Evolutionary conservation across 768 basidiomycete species (phyloP).

Genomic region (Boletus reticuloceps): DNA sequence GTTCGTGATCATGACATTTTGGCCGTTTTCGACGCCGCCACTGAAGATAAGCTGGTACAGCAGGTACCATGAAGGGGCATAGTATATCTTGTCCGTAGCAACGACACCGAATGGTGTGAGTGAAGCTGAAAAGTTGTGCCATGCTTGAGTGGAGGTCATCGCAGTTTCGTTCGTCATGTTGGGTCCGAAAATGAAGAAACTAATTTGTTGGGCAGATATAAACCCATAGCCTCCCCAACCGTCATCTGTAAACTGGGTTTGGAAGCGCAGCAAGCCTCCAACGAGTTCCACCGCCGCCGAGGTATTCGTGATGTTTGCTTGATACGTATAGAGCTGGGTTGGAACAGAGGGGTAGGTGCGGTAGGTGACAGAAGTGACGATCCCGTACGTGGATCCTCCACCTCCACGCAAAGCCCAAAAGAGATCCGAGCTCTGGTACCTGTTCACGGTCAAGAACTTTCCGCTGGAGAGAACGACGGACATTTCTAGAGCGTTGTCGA

Average conservation of each 20-base stretch:
- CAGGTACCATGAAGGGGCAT: conserved; percentile 7
- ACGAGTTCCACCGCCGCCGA: conserved; percentile 29
- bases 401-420: conserved; percentile 57
- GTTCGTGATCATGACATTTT: conserved; percentile 1
- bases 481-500: conserved; percentile 50
- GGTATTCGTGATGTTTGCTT: conserved; percentile 32
- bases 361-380: conserved; percentile 50
- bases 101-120: conserved; percentile 6
- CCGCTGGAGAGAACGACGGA: conserved; percentile 44
- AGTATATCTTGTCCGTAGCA: neutral
- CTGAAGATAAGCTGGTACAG: neutral
- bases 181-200: conserved; percentile 29
- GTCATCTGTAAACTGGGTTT: conserved; percentile 37
- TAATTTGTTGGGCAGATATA: neutral
- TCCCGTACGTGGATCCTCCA: conserved; percentile 49
- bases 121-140: conserved; percentile 27
- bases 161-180: conserved; percentile 37
- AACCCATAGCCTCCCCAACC: conserved; percentile 43
- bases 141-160: conserved; percentile 34
- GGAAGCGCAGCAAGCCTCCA: conserved; percentile 35
- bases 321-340: conserved; percentile 27
- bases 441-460: conserved; percentile 37
- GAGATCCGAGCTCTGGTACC: conserved; percentile 42
- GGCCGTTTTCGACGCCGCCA: neutral
- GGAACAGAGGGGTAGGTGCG: conserved; percentile 40